Conservation (phyloP, 148 eudicot species). For the Mesembryanthemum crystallinum region DNA sequence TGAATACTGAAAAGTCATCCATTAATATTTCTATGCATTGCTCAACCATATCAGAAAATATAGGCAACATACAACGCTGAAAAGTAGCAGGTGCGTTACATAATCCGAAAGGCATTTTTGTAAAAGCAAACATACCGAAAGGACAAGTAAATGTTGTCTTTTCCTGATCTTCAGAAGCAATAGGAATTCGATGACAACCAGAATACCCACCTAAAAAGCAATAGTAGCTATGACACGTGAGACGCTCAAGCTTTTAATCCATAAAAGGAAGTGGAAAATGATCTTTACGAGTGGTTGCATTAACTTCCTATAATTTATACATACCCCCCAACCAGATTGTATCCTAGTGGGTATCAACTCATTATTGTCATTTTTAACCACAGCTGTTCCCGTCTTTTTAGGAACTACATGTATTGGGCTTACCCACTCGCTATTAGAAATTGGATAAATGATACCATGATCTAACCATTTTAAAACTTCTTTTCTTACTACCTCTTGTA, state of each 20-base stretch:
- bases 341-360: not conserved
- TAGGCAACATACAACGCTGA: not conserved
- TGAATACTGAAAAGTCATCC: conserved; percentile 10
- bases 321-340: conserved; percentile 12
- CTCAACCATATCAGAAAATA: not conserved
- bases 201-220: conserved; percentile 15
- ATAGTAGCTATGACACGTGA: not conserved
- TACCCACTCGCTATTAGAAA: conserved; percentile 4
- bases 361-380: conserved; percentile 8
- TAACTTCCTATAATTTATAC: conserved; percentile 10
- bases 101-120: not conserved
- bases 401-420: conserved; percentile 3
- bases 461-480: not conserved
- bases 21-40: conserved; percentile 3
- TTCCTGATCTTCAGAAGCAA: conserved; percentile 6
- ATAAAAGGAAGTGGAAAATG: conserved; percentile 13
- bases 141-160: conserved; percentile 7
- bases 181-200: conserved; percentile 3
- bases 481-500: not conserved
- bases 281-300: conserved; percentile 5
- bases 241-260: conserved; percentile 4
- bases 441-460: conserved; percentile 2
- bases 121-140: not conserved
- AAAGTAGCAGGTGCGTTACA: conserved; percentile 12
- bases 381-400: conserved; percentile 9